phyloP scores from a whole-genome alignment of 163 green algal genomes.

The Chloromonas sp. region DNA sequence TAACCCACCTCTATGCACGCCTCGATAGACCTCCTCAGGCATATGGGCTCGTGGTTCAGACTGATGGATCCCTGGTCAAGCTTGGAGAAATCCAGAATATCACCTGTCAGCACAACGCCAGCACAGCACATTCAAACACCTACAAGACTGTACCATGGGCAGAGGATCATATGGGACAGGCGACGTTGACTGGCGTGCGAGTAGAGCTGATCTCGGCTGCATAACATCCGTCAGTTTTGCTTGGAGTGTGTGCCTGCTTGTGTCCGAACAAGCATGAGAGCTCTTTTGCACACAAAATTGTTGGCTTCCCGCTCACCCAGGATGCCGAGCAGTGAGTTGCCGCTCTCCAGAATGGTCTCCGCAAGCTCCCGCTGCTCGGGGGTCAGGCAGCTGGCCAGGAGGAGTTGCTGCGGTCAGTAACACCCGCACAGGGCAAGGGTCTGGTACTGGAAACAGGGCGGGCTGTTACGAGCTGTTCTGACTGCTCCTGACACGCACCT shows the following conservation, averaged over 20 bases:
- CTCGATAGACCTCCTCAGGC: constrained; percentile 15
- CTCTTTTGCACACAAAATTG: too few relatives aligned
- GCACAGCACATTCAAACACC: not conserved
- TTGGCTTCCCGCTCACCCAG: constrained; percentile 42
- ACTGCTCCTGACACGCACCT: too few relatives aligned
- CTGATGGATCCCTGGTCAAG: constrained; percentile 32
- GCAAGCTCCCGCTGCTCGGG: constrained; percentile 47
- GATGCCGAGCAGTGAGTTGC: constrained; percentile 48
- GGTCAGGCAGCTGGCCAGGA: constrained; percentile 63
- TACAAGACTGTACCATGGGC: too few relatives aligned
- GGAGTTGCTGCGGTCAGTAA: constrained; percentile 45
- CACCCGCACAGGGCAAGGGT: not conserved
- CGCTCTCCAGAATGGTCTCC: constrained; percentile 48
- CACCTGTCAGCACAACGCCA: constrained; percentile 21
- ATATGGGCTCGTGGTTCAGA: constrained; percentile 10
- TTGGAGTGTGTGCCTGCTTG: too few relatives aligned
- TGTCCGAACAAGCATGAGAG: too few relatives aligned
- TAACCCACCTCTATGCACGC: constrained; percentile 25
- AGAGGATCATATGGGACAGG: too few relatives aligned
- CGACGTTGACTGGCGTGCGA: too few relatives aligned
- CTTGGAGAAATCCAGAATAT: constrained; percentile 85
- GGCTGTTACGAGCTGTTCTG: too few relatives aligned
- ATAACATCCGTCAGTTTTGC: too few relatives aligned
- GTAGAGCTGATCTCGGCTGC: too few relatives aligned
- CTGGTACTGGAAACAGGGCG: too few relatives aligned